Evolutionary conservation across 805 yeast species (phyloP).

Genomic region (Candida easanensis): DNA sequence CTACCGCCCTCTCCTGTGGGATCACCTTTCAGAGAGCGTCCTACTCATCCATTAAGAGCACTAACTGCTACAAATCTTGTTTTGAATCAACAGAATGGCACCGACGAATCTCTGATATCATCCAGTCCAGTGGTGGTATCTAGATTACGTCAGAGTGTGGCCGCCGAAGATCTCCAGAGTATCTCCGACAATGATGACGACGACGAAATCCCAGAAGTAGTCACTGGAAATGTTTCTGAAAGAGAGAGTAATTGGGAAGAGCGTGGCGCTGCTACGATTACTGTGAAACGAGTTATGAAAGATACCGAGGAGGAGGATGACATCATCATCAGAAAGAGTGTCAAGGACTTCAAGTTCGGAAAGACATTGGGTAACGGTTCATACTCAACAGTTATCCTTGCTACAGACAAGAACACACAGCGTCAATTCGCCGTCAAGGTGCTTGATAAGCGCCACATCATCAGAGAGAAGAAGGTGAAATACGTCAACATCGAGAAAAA

Average conservation of each 20-base stretch:
- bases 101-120: conserved; percentile 23
- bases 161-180: conserved; percentile 4
- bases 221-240: background rate
- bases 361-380: conserved; percentile 93
- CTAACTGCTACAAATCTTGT: conserved; percentile 24
- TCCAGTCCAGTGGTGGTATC: conserved; percentile 13
- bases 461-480: conserved; percentile 78
- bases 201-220: conserved; percentile 3
- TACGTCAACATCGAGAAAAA: conserved; percentile 82
- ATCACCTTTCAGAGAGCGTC: conserved; percentile 22
- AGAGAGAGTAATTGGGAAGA: conserved; percentile 26
- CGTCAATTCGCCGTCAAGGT: conserved; percentile 79
- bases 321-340: conserved; percentile 51
- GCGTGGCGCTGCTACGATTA: conserved; percentile 58
- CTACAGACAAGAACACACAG: conserved; percentile 72
- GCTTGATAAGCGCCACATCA: conserved; percentile 72
- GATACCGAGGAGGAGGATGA: conserved; percentile 49
- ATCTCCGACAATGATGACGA: conserved; percentile 3
- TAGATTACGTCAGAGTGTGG: conserved; percentile 5
- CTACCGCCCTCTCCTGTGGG: conserved; percentile 26
- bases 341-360: conserved; percentile 86
- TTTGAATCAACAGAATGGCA: conserved; percentile 23
- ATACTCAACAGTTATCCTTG: conserved; percentile 87
- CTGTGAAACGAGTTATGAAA: conserved; percentile 43
- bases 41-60: conserved; percentile 27